Conservation (phyloP, 805 yeast species). For the Saturnispora halmiae region DNA sequence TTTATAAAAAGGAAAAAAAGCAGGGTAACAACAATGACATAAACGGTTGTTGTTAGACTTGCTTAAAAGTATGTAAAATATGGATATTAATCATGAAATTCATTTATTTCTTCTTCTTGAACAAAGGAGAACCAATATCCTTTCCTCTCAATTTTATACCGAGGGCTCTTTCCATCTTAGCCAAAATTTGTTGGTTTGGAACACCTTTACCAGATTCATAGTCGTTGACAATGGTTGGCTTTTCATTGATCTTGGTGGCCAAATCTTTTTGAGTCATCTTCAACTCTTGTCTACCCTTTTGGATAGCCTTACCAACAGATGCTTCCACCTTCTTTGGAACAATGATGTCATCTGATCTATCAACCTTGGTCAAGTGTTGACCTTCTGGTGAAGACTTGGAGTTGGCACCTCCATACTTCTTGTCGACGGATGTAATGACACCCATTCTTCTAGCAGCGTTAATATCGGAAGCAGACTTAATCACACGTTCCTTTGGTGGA, state of each 20-base stretch:
- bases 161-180: conserved; percentile 85
- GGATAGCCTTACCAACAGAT: conserved; percentile 79
- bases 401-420: conserved; percentile 74
- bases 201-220: conserved; percentile 95
- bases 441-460: conserved; percentile 95
- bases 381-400: conserved; percentile 72
- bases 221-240: conserved; percentile 90
- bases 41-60: too few species aligned
- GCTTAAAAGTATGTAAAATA: too few species aligned
- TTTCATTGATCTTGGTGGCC: conserved; percentile 92
- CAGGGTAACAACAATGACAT: too few species aligned
- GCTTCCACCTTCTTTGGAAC: conserved; percentile 83
- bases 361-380: conserved; percentile 87
- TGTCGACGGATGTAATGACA: conserved; percentile 80
- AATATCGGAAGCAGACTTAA: conserved; percentile 65
- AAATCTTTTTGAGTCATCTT: conserved; percentile 89
- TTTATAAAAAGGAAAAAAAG: neutral
- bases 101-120: conserved; percentile 38
- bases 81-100: neutral
- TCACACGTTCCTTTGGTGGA: conserved; percentile 80
- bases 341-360: conserved; percentile 87
- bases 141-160: conserved; percentile 96
- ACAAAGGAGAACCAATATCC: conserved; percentile 84
- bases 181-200: conserved; percentile 91
- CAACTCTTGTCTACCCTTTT: conserved; percentile 79